Evolutionary conservation across 352 stramenopile species (phyloP), one percentile per base, ranked within the genome.

Genomic region (Phytophthora capsici): DNA sequence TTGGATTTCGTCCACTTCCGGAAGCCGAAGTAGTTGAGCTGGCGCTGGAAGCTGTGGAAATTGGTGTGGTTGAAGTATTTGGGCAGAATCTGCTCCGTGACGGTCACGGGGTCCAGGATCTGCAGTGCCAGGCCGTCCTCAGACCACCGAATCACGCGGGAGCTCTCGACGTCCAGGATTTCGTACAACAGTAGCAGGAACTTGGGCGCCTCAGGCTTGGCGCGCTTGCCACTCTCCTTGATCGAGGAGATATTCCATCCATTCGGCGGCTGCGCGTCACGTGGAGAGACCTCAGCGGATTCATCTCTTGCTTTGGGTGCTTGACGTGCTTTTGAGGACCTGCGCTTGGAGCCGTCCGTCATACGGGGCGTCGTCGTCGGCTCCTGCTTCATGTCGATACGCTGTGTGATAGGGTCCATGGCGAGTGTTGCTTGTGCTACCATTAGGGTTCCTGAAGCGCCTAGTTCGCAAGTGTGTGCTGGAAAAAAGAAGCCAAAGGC

Each of bases 11-110:
- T 92, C 84, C 84, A 92, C 64, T 94, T 94, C 52, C 82, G 78
- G 69, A 98, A 98, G 26, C 77, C 83, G 80, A 98, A 98, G 68
- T 98, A 97, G 71, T 96, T 97, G 44, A 98, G 78, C 68, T 98
- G 91, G 40, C 93, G 80, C 62, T 96, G 89, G 56, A 98, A 94
- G 44, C 89, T 97, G 50, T 94, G 89, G 69, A 97, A 98, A 58
- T 93, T 97, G 50, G 80, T 85, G 73, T 98, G 91, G 55, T 97
- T 98, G 59, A 98, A 98, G 74, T 98, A 98, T 62, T 92, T 90
- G 26, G 93, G 90, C 13, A 98, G 69, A 36, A 98, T 84, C 68
- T 91, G 85, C 52, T 80, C 72, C 46, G 72, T 80, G 52, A 80
- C 68, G 32, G 91, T 83, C 19, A 85, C 66, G 51, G 83, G 77